A percentile compares a stretch with the other conserved stretches of the same genome.
Conservation (phyloP, 441 rosid genomes). For the Adansonia madagascariensis region DNA sequence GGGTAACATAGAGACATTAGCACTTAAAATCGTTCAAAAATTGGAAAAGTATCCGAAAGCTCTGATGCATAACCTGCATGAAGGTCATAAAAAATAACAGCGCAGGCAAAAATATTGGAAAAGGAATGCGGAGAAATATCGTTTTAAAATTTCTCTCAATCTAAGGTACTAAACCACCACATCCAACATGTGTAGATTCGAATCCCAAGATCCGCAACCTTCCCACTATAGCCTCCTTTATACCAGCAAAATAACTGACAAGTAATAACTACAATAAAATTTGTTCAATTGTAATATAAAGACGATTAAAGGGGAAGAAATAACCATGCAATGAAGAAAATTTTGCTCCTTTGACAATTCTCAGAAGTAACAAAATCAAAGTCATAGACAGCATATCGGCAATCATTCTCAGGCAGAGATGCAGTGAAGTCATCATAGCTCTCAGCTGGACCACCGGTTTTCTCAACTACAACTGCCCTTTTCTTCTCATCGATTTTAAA, state of each 20-base stretch:
- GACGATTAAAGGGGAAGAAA: constrained; percentile 5
- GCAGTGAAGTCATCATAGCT: constrained; percentile 63
- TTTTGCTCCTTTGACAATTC: constrained; percentile 73
- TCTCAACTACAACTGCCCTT: constrained; percentile 75
- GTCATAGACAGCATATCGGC: constrained; percentile 67
- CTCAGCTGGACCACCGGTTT: constrained; percentile 74
- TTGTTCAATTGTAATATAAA: neutral
- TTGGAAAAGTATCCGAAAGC: neutral
- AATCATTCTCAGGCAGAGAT: constrained; percentile 61
- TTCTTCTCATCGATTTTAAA: constrained; percentile 78
- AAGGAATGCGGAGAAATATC: no score
- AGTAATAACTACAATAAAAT: constrained; percentile 15
- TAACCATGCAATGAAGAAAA: constrained; percentile 72
- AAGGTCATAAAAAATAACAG: neutral
- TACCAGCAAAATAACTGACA: no score
- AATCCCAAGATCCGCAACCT: neutral
- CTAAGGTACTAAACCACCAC: no score
- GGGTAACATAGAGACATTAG: no score
- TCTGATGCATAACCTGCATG: no score
- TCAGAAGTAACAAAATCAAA: constrained; percentile 66
- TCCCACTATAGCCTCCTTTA: neutral
- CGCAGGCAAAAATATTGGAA: no score
- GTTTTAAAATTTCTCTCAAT: no score
- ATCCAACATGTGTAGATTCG: neutral
- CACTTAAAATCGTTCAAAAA: neutral